Evolutionary conservation across 441 rosid genomes (phyloP), one percentile per base, ranked within the genome.

Genomic region (Eutrema salsugineum): DNA sequence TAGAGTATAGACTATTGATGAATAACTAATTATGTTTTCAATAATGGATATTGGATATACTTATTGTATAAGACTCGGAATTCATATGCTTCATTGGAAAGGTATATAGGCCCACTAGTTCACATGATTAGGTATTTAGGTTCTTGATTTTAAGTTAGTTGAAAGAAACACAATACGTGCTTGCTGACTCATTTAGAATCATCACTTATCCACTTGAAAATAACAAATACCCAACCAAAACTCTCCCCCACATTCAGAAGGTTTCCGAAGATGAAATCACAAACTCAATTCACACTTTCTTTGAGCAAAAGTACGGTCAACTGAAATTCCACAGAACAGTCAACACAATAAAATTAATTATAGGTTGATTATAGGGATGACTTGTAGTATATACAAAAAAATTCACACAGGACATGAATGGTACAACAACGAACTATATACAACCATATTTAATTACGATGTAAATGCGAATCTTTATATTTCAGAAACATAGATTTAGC

Each of bases 71-170:
- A 42, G n/a, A 38, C 8, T 36, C 27, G 2, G 47, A 43, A n/a
- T 16, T 9, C 9, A 17, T 14, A 49, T 32, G 67, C 8, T 58
- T 59, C 60, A 40, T 20, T 5, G n/a, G 1, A 40, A 58, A 39
- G 51, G 43, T 35, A 10, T 49, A 48, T 14, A 36, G 42, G 28
- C 38, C 44, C 59, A 46, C 33, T 3, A 12, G 36, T 28, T 59
- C 63, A 74, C 49, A 60, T 67, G 68, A 15, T 58, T 66, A 73
- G 78, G 78, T 59, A 28, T 42, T 44, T 58, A 49, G 46, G 53
- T 56, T 54, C 24, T 63, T 27, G 42, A 11, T 44, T 43, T 17
- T 33, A 16, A 36, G 71, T 55, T 56, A 57, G 71, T 19, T 57
- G 71, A 65, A 57, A 47, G 43, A 17, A 38, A 73, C 44, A 56